These are phyloP conservation scores for Porcisia deanei DNA, from an alignment of 208 protist species.

Conservation along the genomic window DNA sequence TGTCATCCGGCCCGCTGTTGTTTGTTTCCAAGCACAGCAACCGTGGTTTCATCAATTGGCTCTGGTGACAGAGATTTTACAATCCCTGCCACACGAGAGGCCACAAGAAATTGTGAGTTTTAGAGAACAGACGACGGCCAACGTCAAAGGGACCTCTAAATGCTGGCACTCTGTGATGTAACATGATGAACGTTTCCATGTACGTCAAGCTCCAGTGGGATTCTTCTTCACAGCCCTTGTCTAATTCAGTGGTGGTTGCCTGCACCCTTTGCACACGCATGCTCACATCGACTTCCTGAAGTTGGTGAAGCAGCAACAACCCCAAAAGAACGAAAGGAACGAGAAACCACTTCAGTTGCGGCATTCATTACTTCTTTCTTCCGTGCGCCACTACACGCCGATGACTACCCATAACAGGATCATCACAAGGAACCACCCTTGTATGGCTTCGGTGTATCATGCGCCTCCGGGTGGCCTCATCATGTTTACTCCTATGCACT, in stretches of 20 bases:
- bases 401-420: not conserved
- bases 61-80: constrained; percentile 28
- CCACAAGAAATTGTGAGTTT: constrained; percentile 52
- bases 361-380: not conserved
- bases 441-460: not conserved
- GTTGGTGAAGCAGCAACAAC: not conserved
- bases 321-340: not conserved
- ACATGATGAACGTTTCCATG: constrained; percentile 41
- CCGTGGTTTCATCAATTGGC: constrained; percentile 34
- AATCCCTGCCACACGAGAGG: constrained; percentile 5
- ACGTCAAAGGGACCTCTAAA: constrained; percentile 10
- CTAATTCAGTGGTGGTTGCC: not conserved
- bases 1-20: constrained; percentile 27
- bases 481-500: not conserved
- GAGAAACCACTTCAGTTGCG: not conserved
- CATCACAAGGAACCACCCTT: not conserved
- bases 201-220: constrained; percentile 37
- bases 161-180: constrained; percentile 6
- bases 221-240: not conserved
- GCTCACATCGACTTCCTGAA: not conserved
- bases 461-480: not conserved
- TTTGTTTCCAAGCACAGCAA: constrained; percentile 27
- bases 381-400: not conserved
- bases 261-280: not conserved
- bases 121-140: constrained; percentile 39